phyloP scores from a whole-genome alignment of 495 filamentous ascomycete genomes.

The Tricharina praecox region DNA sequence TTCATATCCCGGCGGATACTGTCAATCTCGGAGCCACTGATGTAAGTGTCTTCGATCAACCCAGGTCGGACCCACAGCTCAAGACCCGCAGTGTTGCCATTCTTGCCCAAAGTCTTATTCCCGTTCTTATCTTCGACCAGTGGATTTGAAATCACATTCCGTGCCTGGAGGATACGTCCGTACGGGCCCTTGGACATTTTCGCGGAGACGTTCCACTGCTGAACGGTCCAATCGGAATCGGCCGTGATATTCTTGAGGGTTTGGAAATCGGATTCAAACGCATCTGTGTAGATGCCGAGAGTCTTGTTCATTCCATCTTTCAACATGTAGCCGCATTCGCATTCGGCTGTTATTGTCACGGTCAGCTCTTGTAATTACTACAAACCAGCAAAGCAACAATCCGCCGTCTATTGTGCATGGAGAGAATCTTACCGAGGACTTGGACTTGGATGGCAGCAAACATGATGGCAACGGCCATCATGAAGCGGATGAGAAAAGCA shows the following conservation, averaged over 20 bases:
- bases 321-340: conserved; percentile 54
- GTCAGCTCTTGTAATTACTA: too few relatives aligned
- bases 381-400: too few relatives aligned
- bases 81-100: conserved; percentile 36
- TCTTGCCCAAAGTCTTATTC: conserved; percentile 17
- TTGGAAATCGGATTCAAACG: conserved; percentile 52
- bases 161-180: conserved; percentile 41
- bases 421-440: too few relatives aligned
- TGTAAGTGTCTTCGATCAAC: conserved; percentile 31
- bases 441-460: too few relatives aligned
- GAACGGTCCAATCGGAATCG: conserved; percentile 43
- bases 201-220: conserved; percentile 44
- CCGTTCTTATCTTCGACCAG: too few relatives aligned
- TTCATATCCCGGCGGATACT: conserved; percentile 40
- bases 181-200: conserved; percentile 41
- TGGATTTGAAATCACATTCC: conserved; percentile 41
- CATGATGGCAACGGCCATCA: too few relatives aligned
- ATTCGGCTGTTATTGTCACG: conserved; percentile 35
- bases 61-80: conserved; percentile 40
- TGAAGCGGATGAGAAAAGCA: too few relatives aligned
- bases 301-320: conserved; percentile 21
- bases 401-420: too few relatives aligned
- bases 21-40: conserved; percentile 45
- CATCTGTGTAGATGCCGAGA: conserved; percentile 42
- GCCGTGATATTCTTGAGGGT: conserved; percentile 33